Percentiles rank a stretch among this genome's conserved stretches.
Conservation (phyloP, 2,329 filamentous ascomycete species). For the Diaporthe citri region DNA sequence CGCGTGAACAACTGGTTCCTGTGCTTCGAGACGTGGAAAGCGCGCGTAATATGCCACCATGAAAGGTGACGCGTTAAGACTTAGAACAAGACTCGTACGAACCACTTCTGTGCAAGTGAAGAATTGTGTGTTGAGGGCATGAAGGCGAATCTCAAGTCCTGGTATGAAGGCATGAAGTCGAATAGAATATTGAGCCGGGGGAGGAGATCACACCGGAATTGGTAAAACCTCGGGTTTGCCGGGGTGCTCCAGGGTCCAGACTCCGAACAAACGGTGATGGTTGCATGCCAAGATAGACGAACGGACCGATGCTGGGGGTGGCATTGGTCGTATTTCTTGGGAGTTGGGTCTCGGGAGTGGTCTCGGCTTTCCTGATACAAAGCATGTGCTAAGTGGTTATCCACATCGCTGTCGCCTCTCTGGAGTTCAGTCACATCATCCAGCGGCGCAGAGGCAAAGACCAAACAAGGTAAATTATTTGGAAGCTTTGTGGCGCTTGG, state of each 20-base stretch:
- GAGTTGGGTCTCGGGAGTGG: constrained; percentile 14
- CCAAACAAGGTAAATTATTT: constrained; percentile 1
- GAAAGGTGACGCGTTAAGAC: neutral
- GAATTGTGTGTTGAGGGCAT: neutral
- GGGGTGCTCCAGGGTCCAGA: neutral
- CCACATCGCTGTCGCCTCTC: neutral
- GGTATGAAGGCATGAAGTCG: neutral
- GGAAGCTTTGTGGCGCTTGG: neutral
- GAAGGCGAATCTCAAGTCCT: neutral
- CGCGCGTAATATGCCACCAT: neutral
- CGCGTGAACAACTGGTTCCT: too few species aligned
- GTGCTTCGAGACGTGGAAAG: neutral
- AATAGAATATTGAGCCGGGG: neutral
- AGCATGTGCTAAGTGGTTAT: constrained; percentile 15
- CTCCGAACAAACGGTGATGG: neutral
- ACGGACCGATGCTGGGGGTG: constrained; percentile 2
- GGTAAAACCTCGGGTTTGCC: constrained; percentile 25
- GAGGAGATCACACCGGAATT: neutral
- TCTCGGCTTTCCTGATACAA: neutral
- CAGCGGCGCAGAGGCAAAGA: neutral
- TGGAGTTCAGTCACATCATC: neutral
- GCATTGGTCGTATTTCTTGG: constrained; percentile 21
- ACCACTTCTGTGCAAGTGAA: neutral
- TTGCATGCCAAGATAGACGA: constrained; percentile 28
- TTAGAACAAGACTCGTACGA: neutral